Evolutionary conservation across 2,329 filamentous ascomycete species (phyloP), one percentile per base, ranked within the genome.

Genomic region (Arachnomyces sp.): DNA sequence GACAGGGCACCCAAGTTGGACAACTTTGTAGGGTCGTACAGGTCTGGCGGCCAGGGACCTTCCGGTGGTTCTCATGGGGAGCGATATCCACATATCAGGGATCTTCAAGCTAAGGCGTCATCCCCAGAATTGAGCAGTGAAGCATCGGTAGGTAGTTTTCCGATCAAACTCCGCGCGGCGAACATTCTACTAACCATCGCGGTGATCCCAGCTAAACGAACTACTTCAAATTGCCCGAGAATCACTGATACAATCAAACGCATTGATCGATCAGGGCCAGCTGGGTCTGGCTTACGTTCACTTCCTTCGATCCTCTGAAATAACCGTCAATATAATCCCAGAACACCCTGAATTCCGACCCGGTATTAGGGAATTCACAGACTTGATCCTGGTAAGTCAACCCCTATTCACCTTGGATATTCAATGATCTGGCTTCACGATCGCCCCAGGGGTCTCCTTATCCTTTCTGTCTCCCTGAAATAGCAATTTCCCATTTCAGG

Each of bases 281-380:
- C 77, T 80, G 3, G 87, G 92, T 55, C 62, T 79, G 29, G 89
- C 89, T 3, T 82, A 94, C 40, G 77, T 84, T 48, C 85, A 94
- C 45, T 96, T 90, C 56, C 74, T 96, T 43, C 78, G 82, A 47
- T 86, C 89, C 8, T 88, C 77, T 44, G 80, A 88, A 42, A 83
- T 95, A 40, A 76, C 84, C 11, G 73, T 88, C 37, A 80, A 90
- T 41, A 68, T 81, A 31, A 81, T 96, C 17, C 84, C 86, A 2
- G 73, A 72, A 28, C 87, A 94, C 58, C 78, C 75, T 42, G 85
- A 90, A 46, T 93, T 25, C 9, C 21, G 21, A 9, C 21, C 21
- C 9, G 21, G 21, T 25, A 25, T 25, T 25, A 25, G 21, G 21
- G 21, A 25, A 25, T 9, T 25, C 9, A 25, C 21, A 5, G 21